Evolutionary conservation across 2,329 filamentous ascomycete genomes (phyloP), one percentile per base, ranked within the genome.

Genomic region (Rhynchosporium agropyri): DNA sequence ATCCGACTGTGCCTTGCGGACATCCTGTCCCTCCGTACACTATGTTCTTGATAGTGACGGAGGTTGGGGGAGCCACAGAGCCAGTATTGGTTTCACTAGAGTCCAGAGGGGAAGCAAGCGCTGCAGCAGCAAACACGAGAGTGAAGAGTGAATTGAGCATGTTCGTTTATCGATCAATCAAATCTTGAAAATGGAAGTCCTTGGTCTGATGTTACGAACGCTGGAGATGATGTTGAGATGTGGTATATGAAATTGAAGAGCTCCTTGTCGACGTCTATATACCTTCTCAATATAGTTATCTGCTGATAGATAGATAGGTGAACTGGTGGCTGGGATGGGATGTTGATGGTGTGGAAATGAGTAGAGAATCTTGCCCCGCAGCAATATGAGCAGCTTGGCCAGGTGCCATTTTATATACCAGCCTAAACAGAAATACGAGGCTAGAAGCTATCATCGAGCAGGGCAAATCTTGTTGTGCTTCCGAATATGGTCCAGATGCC

Each of bases 11-110:
- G 13, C 65, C 64, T 55, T 67, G 64, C 13, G 68, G 68, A 40
- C 68, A 69, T 26, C 68, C 68, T 38, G 61, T 61, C 4, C 68
- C 68, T 29, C 67, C 67, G 38, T 69, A 70, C 2, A 54, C 54
- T 12, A 70, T 65, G 15, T 58, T 53, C 12, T 63, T 63, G 54
- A 70, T 69, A 7, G 54, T 65, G 31, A 70, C 67, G 45, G 65
- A 46, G 45, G 60, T 63, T 38, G 64, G 61, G 15, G 36, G 53
- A 36, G 61, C 42, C 5, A 20, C 45, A 13, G 51, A 48, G 10
- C n/a, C 43, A 40, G 53, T 59, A 53, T 40, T 54, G 26, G 40
- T n/a, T 38, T 51, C 40, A 12, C 29, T 13, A 13, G 46, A 49
- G 26, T 26, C 36, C 3, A 61, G 15, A 31, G 62, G 63, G 36